Evolutionary conservation across 345 rosid genomes (phyloP), one percentile per base, ranked within the genome.

Genomic region (Syzygium aqueum): DNA sequence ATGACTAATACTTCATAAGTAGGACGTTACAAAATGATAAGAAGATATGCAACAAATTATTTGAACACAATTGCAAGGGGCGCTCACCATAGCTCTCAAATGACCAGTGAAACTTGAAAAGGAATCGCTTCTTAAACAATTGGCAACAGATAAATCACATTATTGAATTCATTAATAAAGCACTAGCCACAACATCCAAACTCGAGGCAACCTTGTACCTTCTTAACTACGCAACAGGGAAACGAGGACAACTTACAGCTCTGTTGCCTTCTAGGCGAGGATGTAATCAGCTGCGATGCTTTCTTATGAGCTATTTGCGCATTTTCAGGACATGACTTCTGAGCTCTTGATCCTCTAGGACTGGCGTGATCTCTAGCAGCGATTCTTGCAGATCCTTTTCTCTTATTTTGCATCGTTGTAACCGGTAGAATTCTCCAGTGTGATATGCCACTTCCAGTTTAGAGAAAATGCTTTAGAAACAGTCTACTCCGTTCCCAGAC

Each of bases 201-300:
- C 49, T 19, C 27, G 5, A 73, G 80, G 82, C 27, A 73, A 37
- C 82, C 82, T 4, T 73, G n/a, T n/a, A n/a, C n/a, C n/a, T n/a
- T n/a, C n/a, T n/a, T n/a, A n/a, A 73, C 82, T 43, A 78, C 82
- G 8, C 40, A 87, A 46, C 23, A 46, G 30, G 25, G 40, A 43
- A 53, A 77, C 85, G 46, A 73, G 57, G 80, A 77, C 40, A 89
- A 67, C 84, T 86, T 88, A 93, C 95, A 91, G 82, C 83, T 82
- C 88, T 78, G 93, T 88, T 91, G 95, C 92, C 94, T 94, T 87
- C 96, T 93, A 23, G 89, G 90, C 3, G 98, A 95, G 86, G 98
- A 95, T 33, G 96, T 90, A 87, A 95, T 94, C 83, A 95, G 85
- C 88, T 93, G 96, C 3, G 91, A 53, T 22, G 86, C 93, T 90